Evolutionary conservation across 352 stramenopile species (phyloP).

Genomic region (Pythium myriotylum): DNA sequence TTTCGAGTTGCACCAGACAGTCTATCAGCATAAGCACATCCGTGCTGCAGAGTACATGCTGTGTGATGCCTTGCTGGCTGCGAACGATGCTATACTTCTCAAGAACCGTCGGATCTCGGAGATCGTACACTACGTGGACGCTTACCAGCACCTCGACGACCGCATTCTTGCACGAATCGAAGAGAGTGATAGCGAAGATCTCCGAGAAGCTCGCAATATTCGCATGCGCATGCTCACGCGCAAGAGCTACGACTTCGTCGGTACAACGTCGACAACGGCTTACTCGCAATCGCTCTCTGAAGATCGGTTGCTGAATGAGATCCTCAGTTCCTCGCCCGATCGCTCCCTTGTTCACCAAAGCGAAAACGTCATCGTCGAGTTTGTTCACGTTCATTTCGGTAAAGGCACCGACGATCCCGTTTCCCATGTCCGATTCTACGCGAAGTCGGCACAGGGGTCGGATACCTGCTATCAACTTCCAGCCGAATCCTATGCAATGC

Average conservation of each 20-base stretch:
- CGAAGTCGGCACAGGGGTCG: slow-evolving; percentile 53
- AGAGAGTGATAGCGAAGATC: slow-evolving; percentile 52
- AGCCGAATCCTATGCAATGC: slow-evolving; percentile 64
- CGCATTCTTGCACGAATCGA: slow-evolving; percentile 78
- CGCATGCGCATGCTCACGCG: slow-evolving; percentile 67
- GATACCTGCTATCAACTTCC: slow-evolving; percentile 58
- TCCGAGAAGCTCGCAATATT: slow-evolving; percentile 53
- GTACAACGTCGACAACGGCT: slow-evolving; percentile 56
- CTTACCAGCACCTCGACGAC: slow-evolving; percentile 85
- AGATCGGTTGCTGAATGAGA: slow-evolving; percentile 58
- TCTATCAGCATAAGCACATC: slow-evolving; percentile 87
- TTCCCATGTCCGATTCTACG: slow-evolving; percentile 75
- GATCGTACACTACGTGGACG: slow-evolving; percentile 62
- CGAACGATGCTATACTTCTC: slow-evolving; percentile 63
- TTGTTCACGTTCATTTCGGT: slow-evolving; percentile 81
- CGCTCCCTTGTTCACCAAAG: slow-evolving; percentile 39
- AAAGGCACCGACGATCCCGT: slow-evolving; percentile 80
- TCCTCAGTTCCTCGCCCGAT: slow-evolving; percentile 47
- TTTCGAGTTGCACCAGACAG: slow-evolving; percentile 84
- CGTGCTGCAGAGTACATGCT: slow-evolving; percentile 91
- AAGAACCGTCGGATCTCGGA: slow-evolving; percentile 70
- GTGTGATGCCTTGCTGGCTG: slow-evolving; percentile 71
- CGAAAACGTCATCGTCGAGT: slow-evolving; percentile 76
- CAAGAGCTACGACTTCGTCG: slow-evolving; percentile 79
- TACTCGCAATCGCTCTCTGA: slow-evolving; percentile 50